A percentile compares a stretch with the other conserved stretches of the same genome.
These are phyloP conservation scores for Lactarius trivialis DNA, from an alignment of 768 basidiomycete genomes.

Conservation along the genomic window DNA sequence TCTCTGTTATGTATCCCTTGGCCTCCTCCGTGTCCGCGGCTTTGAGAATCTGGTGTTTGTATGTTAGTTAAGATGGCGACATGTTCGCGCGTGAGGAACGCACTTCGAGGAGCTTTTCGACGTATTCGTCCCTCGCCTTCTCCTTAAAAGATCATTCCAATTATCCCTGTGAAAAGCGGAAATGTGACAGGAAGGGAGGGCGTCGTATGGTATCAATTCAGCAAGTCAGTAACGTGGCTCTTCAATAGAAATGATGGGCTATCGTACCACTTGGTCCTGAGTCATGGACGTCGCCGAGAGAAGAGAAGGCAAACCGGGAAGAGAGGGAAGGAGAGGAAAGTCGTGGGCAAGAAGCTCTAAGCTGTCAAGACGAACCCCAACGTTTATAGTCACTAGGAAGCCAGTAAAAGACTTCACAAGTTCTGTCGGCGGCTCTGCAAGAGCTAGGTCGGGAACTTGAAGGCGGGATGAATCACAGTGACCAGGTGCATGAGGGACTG, in stretches of 20 bases:
- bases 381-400: neutral
- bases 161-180: constrained; percentile 59
- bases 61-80: constrained; percentile 12
- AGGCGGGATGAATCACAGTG: too few species aligned
- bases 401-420: neutral
- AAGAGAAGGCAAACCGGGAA: neutral
- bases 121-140: constrained; percentile 66
- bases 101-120: constrained; percentile 66
- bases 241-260: neutral
- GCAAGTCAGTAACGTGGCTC: constrained; percentile 1
- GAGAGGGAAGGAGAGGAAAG: neutral
- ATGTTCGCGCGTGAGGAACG: constrained; percentile 25
- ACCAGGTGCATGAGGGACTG: too few species aligned
- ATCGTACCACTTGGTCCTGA: constrained; percentile 80
- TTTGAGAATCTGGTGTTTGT: constrained; percentile 47
- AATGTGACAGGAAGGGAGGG: neutral
- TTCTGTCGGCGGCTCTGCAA: too few species aligned
- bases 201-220: neutral
- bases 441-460: too few species aligned
- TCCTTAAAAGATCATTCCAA: constrained; percentile 70
- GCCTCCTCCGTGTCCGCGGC: constrained; percentile 43
- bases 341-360: neutral
- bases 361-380: neutral
- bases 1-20: constrained; percentile 49
- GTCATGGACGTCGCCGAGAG: neutral